Conservation (phyloP, 2,329 filamentous ascomycete species). For the Neofusicoccum parvum region DNA sequence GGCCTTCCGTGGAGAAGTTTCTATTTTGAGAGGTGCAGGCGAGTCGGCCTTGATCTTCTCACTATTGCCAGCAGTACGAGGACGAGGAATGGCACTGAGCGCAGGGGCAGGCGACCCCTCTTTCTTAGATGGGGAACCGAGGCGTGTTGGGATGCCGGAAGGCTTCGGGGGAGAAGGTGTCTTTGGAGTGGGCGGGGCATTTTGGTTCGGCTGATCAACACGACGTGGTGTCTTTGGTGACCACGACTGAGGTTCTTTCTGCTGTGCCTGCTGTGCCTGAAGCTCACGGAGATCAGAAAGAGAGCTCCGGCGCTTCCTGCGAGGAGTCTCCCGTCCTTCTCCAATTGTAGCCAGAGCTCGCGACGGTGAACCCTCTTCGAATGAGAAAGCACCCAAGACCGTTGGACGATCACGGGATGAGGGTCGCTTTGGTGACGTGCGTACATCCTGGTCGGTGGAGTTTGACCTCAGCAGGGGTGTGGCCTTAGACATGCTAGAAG, state of each 20-base stretch:
- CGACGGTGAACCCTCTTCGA: constrained; percentile 49
- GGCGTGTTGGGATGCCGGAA: constrained; percentile 40
- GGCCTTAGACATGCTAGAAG: constrained; percentile 66
- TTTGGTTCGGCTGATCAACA: constrained; percentile 25
- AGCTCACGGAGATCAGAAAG: constrained; percentile 79
- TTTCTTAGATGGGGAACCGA: constrained; percentile 49
- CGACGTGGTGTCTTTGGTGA: constrained; percentile 40
- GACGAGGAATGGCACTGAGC: constrained; percentile 13
- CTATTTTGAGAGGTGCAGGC: neutral
- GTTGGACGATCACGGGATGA: constrained; percentile 58
- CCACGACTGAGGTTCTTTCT: constrained; percentile 33
- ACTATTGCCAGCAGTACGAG: neutral
- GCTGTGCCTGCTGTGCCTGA: constrained; percentile 53
- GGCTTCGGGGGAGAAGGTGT: constrained; percentile 41
- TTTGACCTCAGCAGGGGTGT: constrained; percentile 67
- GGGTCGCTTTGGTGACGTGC: constrained; percentile 53
- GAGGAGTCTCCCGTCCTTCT: constrained; percentile 50
- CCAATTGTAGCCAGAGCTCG: constrained; percentile 46
- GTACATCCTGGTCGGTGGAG: constrained; percentile 71
- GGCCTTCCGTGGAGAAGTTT: neutral
- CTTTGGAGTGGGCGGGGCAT: constrained; percentile 28
- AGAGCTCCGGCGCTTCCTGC: constrained; percentile 87
- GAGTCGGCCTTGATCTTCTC: neutral
- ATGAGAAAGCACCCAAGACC: constrained; percentile 50
- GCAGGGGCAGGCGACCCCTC: constrained; percentile 43